phyloP scores from a whole-genome alignment of 2,329 filamentous ascomycete genomes.

The Moelleriella libera region DNA sequence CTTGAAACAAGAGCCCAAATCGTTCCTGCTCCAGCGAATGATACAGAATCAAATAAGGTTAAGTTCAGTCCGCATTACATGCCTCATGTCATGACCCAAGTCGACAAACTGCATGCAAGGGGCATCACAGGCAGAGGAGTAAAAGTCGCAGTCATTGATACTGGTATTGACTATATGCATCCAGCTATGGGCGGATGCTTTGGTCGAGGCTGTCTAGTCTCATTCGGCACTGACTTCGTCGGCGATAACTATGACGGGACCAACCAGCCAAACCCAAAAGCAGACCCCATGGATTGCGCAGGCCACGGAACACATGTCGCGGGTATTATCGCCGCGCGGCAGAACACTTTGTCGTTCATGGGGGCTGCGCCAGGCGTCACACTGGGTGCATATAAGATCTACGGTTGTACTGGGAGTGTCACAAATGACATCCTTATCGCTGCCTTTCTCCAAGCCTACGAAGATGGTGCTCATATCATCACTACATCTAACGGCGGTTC shows the following conservation, averaged over 20 bases:
- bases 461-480: constrained; percentile 39
- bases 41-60: neutral
- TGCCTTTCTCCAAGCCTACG: constrained; percentile 40
- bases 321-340: constrained; percentile 41
- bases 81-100: constrained; percentile 8
- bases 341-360: constrained; percentile 31
- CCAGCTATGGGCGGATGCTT: constrained; percentile 51
- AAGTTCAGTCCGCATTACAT: neutral
- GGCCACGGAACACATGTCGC: constrained; percentile 17
- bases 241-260: constrained; percentile 35
- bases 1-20: constrained; percentile 7
- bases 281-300: constrained; percentile 39
- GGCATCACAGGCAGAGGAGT: constrained; percentile 7
- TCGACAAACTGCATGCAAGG: constrained; percentile 5
- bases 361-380: constrained; percentile 39
- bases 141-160: constrained; percentile 6
- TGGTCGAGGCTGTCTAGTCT: constrained; percentile 42
- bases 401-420: constrained; percentile 32
- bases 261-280: constrained; percentile 26
- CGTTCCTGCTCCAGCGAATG: neutral
- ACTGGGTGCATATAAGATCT: constrained; percentile 38
- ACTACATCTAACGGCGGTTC: constrained; percentile 32
- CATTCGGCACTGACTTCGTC: constrained; percentile 41
- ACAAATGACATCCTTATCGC: constrained; percentile 38
- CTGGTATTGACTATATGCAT: constrained; percentile 45